Evolutionary conservation across 2,329 filamentous ascomycete genomes (phyloP), one percentile per base, ranked within the genome.

Genomic region (Dryadomyces quercus-mongolicae): DNA sequence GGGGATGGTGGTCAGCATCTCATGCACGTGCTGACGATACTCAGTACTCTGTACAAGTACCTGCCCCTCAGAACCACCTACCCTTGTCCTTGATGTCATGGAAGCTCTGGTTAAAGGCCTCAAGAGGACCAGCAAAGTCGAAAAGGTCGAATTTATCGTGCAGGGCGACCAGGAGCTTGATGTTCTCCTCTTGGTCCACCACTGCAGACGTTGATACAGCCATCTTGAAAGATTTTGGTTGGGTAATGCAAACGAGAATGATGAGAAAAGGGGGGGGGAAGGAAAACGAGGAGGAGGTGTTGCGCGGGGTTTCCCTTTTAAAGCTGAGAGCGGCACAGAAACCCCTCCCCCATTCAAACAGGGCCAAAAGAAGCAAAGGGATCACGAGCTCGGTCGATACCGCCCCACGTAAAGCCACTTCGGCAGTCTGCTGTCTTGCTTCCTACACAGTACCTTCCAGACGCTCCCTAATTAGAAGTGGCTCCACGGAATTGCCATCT

Each of bases 111-210:
- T 67, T 67, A 55, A 82, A 70, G 58, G 74, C 72, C 69, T 80
- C 74, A 52, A 77, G 65, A 46, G 77, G 73, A 59, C 76, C 78
- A 55, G 76, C 74, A 60, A 82, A 74, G 70, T 82, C 78, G 60
- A 81, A 62, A 56, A 82, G 66, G 64, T 81, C 71, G 65, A 82
- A 82, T 65, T 80, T 78, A 65, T 73, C 68, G 54, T 82, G 78
- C 62, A 82, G 72, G 62, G 74, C 78, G 67, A 82, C 74, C 64
- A 82, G 75, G 60, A 82, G 76, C 59, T 81, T 73, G 63, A 82
- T 71, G 60, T 77, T 77, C 66, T 81, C 62, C 47, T 31, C 25
- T 31, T 57, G 75, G 65, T 81, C 77, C 63, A 73, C 71, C 67
- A 78, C 75, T 65, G 77, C 77, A 68, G 77, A 78, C 61, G 70